A percentile compares a stretch with the other conserved stretches of the same genome.
Evolutionary conservation across 352 stramenopile species (phyloP).

Genomic region (Globisporangium cylindrosporum): DNA sequence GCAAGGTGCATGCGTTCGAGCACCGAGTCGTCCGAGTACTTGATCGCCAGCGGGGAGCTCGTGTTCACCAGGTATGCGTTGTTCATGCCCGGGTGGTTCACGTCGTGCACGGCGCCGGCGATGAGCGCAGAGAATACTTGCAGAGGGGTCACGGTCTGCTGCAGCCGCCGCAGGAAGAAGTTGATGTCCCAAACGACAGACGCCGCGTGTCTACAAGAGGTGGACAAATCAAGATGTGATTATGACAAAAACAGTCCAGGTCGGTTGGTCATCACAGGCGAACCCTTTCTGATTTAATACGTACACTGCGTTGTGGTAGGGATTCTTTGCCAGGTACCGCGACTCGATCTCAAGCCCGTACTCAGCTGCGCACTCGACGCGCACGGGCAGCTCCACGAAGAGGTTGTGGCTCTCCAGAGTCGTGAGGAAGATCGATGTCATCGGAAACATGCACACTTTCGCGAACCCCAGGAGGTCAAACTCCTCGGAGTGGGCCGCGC

Average conservation of each 20-base stretch:
- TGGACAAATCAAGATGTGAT: neutral
- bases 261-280: neutral
- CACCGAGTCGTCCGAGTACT: constrained; percentile 93
- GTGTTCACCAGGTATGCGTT: constrained; percentile 90
- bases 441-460: constrained; percentile 36
- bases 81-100: constrained; percentile 91
- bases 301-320: constrained; percentile 78
- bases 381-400: constrained; percentile 53
- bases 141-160: constrained; percentile 33
- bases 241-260: neutral
- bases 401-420: constrained; percentile 66
- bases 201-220: constrained; percentile 48
- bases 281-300: neutral
- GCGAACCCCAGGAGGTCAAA: constrained; percentile 56
- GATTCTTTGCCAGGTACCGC: constrained; percentile 68
- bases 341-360: constrained; percentile 66
- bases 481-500: constrained; percentile 35
- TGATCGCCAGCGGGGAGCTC: constrained; percentile 81
- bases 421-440: constrained; percentile 59
- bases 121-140: constrained; percentile 83
- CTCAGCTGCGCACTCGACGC: constrained; percentile 46
- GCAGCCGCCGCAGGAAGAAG: constrained; percentile 52
- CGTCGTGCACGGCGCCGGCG: constrained; percentile 89
- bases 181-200: constrained; percentile 77
- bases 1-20: constrained; percentile 83